Evolutionary conservation across 441 rosid species (phyloP).

Genomic region (Gossypium trilobum): DNA sequence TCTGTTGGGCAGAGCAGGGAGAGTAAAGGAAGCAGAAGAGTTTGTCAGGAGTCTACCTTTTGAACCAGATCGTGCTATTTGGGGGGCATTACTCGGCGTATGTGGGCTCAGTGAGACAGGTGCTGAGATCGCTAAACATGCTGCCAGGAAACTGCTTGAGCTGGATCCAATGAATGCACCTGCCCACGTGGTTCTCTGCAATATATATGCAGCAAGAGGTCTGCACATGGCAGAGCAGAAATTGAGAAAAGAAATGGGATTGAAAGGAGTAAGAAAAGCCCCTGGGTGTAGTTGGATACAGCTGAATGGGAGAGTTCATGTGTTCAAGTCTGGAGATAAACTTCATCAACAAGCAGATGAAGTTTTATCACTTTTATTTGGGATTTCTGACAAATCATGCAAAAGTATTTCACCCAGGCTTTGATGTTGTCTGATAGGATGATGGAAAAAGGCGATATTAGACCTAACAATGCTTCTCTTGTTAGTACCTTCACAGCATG

Average conservation of each 20-base stretch:
- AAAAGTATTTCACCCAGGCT: conserved; percentile 18
- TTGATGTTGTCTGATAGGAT: conserved; percentile 26
- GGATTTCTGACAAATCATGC: conserved; percentile 19
- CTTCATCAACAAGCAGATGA: conserved; percentile 26
- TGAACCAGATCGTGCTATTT: conserved; percentile 40
- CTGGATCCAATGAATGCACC: conserved; percentile 62
- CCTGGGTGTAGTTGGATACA: conserved; percentile 83
- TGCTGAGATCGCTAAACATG: conserved; percentile 37
- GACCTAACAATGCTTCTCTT: conserved; percentile 36
- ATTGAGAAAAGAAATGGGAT: conserved; percentile 58
- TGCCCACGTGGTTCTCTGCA: conserved; percentile 61
- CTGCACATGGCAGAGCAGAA: conserved; percentile 44
- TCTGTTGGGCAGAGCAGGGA: conserved; percentile 72
- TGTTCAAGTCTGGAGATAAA: conserved; percentile 59
- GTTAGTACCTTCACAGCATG: conserved; percentile 38
- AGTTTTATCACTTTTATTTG: conserved; percentile 29
- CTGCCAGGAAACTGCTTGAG: conserved; percentile 42
- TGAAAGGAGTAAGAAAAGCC: conserved; percentile 60
- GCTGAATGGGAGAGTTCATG: conserved; percentile 36
- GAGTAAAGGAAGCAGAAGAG: conserved; percentile 59
- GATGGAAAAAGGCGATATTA: conserved; percentile 22
- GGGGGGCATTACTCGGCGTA: conserved; percentile 61
- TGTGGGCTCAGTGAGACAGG: conserved; percentile 39
- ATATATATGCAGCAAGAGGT: conserved; percentile 49
- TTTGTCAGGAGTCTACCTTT: conserved; percentile 44